Conservation (phyloP, 768 basidiomycete genomes). For the Termitomyces heimii region DNA sequence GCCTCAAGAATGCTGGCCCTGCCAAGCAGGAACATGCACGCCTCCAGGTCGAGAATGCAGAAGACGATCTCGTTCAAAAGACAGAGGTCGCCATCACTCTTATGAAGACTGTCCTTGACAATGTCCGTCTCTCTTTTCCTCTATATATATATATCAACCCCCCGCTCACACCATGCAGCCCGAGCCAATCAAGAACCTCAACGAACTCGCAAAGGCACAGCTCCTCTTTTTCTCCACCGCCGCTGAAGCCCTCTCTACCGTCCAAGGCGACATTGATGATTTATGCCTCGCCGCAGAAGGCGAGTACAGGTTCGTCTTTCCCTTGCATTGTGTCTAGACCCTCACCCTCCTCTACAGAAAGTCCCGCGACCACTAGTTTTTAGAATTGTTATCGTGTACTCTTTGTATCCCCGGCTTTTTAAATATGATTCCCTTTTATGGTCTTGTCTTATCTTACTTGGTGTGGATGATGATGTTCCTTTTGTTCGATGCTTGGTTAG, state of each 20-base stretch:
- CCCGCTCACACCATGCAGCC: constrained; percentile 55
- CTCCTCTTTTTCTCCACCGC: constrained; percentile 68
- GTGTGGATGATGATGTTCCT: too few relatives aligned
- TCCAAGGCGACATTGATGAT: constrained; percentile 92
- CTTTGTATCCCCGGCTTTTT: too few relatives aligned
- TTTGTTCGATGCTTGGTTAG: too few relatives aligned
- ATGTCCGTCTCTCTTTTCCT: too few relatives aligned
- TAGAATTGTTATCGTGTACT: too few relatives aligned
- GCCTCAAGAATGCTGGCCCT: constrained; percentile 73
- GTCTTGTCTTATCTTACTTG: too few relatives aligned
- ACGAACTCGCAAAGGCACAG: constrained; percentile 85
- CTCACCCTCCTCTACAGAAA: constrained; percentile 44
- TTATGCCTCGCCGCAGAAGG: constrained; percentile 90
- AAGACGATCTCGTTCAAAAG: constrained; percentile 95
- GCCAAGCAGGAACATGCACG: constrained; percentile 87
- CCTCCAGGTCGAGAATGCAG: constrained; percentile 88
- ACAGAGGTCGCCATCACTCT: constrained; percentile 95
- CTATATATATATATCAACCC: too few relatives aligned
- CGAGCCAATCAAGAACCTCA: constrained; percentile 92
- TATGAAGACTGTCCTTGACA: constrained; percentile 98
- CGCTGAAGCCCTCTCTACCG: constrained; percentile 73
- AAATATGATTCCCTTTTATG: too few relatives aligned
- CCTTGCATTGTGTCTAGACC: too few relatives aligned
- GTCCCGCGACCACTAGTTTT: constrained; percentile 72
- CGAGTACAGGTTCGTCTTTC: constrained; percentile 96